A percentile compares a stretch with the other conserved stretches of the same genome.
Conservation (phyloP, 1,284 basidiomycete species). For the Coniferiporia weirii region DNA sequence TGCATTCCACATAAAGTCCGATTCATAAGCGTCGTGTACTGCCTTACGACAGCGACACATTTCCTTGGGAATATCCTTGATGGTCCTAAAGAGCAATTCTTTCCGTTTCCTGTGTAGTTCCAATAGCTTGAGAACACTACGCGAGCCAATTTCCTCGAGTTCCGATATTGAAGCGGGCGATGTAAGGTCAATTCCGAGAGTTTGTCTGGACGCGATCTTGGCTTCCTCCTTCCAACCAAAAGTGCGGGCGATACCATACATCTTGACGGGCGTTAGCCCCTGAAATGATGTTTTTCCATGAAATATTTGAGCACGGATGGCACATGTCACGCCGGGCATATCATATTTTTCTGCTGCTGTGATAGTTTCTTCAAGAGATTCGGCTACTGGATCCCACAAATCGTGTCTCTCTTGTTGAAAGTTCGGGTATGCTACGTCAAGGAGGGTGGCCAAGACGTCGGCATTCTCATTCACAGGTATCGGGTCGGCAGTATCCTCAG, state of each 20-base stretch:
- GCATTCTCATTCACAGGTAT: slow-evolving; percentile 4
- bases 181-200: slow-evolving; percentile 32
- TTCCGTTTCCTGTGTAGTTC: not conserved
- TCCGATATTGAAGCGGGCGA: not conserved
- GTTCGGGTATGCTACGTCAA: slow-evolving; percentile 5
- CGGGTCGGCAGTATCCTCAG: not conserved
- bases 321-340: slow-evolving; percentile 2
- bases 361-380: not conserved
- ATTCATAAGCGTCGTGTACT: not conserved
- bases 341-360: not conserved
- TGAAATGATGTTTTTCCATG: not conserved
- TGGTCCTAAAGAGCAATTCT: not conserved
- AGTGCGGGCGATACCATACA: slow-evolving; percentile 38
- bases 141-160: not conserved
- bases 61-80: not conserved
- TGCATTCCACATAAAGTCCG: not conserved
- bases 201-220: slow-evolving; percentile 33
- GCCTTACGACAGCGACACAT: not conserved
- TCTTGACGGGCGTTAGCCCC: slow-evolving; percentile 30
- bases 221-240: slow-evolving; percentile 40
- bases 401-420: not conserved
- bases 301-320: not conserved
- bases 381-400: not conserved
- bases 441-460: not conserved
- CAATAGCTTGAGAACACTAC: not conserved